Percentiles rank a stretch among this genome's conserved stretches.
Conservation (phyloP, 176 grass and related monocot genomes). For the Bonia amplexicaulis region DNA sequence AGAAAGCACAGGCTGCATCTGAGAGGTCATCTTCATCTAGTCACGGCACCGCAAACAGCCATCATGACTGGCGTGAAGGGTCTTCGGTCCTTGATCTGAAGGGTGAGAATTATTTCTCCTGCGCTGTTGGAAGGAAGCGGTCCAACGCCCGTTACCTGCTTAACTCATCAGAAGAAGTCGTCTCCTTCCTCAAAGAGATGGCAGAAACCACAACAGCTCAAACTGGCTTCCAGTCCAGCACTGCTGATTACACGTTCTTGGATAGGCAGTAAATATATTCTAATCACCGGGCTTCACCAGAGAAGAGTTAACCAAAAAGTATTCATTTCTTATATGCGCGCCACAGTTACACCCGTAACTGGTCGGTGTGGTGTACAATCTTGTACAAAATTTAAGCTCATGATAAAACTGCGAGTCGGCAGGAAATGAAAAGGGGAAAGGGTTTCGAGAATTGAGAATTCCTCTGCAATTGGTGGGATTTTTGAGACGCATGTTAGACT, state of each 20-base stretch:
- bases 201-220: slow-evolving; percentile 28
- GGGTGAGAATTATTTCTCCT: slow-evolving; percentile 97
- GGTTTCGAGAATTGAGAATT: slow-evolving; percentile 1
- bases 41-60: slow-evolving; percentile 32
- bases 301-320: neutral
- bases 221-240: neutral
- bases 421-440: slow-evolving; percentile 24
- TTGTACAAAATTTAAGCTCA: slow-evolving; percentile 40
- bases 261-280: slow-evolving; percentile 44
- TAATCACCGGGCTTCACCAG: neutral
- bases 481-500: neutral
- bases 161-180: slow-evolving; percentile 80
- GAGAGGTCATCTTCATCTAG: slow-evolving; percentile 49
- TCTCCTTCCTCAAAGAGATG: slow-evolving; percentile 75
- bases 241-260: slow-evolving; percentile 43
- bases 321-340: slow-evolving; percentile 32
- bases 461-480: neutral
- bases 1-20: slow-evolving; percentile 39
- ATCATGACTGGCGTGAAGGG: slow-evolving; percentile 80
- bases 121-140: slow-evolving; percentile 81
- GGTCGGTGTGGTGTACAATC: slow-evolving; percentile 22
- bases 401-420: slow-evolving; percentile 26
- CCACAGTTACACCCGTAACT: slow-evolving; percentile 24
- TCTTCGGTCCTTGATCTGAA: slow-evolving; percentile 96
- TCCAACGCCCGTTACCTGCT: slow-evolving; percentile 85